Base-by-base conservation (phyloP, 306 rosid genomes). In the Sechiopsis laciniata region DNA sequence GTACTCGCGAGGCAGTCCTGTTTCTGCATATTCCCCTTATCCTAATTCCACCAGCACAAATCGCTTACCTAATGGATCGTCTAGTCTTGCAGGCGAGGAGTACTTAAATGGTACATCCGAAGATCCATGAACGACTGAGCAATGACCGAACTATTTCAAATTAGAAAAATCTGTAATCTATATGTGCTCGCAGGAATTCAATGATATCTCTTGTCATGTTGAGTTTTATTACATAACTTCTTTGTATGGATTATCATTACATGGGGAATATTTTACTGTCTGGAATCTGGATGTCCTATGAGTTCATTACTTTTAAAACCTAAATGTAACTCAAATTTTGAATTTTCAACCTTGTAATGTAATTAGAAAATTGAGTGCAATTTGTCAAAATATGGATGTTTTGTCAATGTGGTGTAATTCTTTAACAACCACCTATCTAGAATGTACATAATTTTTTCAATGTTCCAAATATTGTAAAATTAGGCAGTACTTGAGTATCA, bases 1-100 rank as follows among this genome's bases (percentile, higher is more conserved):
- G 80, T 57, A 83, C 75, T 77, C 91, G 10, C 85, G 95, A 76
- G 87, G 87, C 83, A 87, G 78, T 83, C 84, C 89, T 69, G 89
- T 75, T 83, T 80, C 96, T 40, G 74, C 87, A 55, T 79, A 83
- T 76, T 78, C 96, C 15, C 82, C 86, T 54, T 78, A 88, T 78
- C 79, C 96, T 54, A 87, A 82, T 76, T 77, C 88, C 72, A 63
- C 91, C 35, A 70, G 82, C 72, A 53, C 77, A 66, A 88, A 77
- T 82, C 87, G 93, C 71, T 76, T 88, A 75, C 77, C 92, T 66
- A 91, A 95, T 83, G 97, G 99, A 83, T 75, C 82, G 29, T 85
- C 92, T 6, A 45, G 76, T 82, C 76, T 78, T 74, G 82, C 87
- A 24, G 90, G 95, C 10, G 96, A 88, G 76, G 97, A 89, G 79